Base-by-base conservation (phyloP, 495 filamentous ascomycete species). In the Daldinia loculata region DNA sequence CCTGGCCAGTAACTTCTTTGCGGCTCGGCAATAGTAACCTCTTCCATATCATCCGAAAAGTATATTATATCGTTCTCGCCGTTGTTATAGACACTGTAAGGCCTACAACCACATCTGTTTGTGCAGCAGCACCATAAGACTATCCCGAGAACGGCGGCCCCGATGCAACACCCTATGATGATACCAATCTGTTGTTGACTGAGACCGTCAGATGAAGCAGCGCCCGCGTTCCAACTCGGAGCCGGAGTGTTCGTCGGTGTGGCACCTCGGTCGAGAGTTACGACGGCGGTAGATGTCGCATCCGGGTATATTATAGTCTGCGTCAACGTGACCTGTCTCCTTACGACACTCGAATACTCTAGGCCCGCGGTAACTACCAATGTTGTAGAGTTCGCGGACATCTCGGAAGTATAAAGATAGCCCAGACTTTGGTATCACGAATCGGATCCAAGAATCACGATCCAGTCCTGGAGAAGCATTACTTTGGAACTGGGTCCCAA, bases 221-320 rank as follows among this genome's bases (percentile, higher is more conserved):
- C 61, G 7, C 63, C 70, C 0, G 58, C 52, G 15, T 60, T 61
- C 67, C 69, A 56, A 22, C 51, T 29, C 11, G 63, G 56, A 26
- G 68, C 22, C 14, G 70, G 41, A 6, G 72, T 64, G 3, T 45
- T 57, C 14, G 67, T 70, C 36, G 75, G 58, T 19, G 75, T 64
- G 15, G 57, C 36, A 29, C 73, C 69, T 3, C 70, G 62, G 22
- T 71, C 69, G 17, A 77, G 75, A 4, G 74, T 77, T 27, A 77
- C 74, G 12, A 75, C 17, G 12, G 74, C 68, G 3, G 75, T 77
- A 22, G 65, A 74, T 11, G 71, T 77, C 9, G 66, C 69, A 61
- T 74, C 75, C 19, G 71, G 65, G 29, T 72, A 69, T 0, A 67
- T 76, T 48, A 77, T 71, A 8, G 66, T 74, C 52, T 77, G 75